Evolutionary conservation across 2,329 filamentous ascomycete genomes (phyloP), one percentile per base, ranked within the genome.

Genomic region (Catunica adiposa): DNA sequence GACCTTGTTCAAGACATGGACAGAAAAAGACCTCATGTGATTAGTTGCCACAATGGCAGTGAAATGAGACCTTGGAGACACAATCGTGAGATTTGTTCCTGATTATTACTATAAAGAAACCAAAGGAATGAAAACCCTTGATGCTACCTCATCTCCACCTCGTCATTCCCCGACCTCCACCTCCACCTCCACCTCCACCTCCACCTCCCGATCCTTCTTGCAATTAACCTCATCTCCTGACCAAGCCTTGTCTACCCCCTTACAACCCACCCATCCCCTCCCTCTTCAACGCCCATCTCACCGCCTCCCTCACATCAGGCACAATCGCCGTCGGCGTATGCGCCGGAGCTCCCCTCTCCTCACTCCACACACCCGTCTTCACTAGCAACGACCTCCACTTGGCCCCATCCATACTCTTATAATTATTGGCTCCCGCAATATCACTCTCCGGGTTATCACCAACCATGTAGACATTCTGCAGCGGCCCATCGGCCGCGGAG

Each of bases 401-500:
- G n/a, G 80, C 85, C 7, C 82, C 83, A 56, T 76, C 69, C 3
- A 75, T 70, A 60, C 83, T 86, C 47, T 71, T 64, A 64, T 84
- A 95, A 48, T 77, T 75, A 65, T 94, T 94, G 20, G 87, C 89
- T 4, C 92, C 92, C 3, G 79, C 73, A 61, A 98, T 95, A 66
- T 98, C 92, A 62, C 85, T 92, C 64, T 87, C 87, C 3, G 86
- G 85, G 63, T 90, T 90, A 64, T 90, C 86, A 4, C 92, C 92
- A 44, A 97, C 79, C 90, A 97, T 97, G 69, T 94, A 97, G 9
- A 97, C 89, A 46, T 76, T 78, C 63, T 75, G 73, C 56, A 95
- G 68, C n/a, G 76, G 74, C 20, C 63, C 66, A 2, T 60, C 62
- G 38, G 55, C 40, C 3, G 52, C 47, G 11, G 34, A 29, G 15